Conservation (phyloP, 192 early-diverging fungal species). For the Coemansia sp. region DNA sequence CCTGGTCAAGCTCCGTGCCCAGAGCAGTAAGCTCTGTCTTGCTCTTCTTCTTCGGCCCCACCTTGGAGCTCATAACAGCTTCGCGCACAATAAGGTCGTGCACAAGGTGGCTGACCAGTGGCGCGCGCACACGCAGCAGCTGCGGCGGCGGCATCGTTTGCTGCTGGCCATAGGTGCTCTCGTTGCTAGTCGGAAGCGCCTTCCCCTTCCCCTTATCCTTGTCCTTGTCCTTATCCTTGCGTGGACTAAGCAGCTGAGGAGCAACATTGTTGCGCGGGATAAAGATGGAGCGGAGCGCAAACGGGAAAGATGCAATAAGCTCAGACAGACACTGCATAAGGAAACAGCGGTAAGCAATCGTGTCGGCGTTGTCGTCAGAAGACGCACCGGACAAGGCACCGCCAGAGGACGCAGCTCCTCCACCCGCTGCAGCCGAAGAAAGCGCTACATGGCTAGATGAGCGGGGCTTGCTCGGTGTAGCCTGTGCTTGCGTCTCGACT, state of each 20-base stretch:
- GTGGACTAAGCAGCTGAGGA: slow-evolving; percentile 25
- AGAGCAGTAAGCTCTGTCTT: slow-evolving; percentile 15
- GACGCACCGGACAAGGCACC: not conserved
- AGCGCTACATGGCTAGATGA: slow-evolving; percentile 16
- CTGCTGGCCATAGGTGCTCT: slow-evolving; percentile 11
- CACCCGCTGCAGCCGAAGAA: slow-evolving; percentile 9
- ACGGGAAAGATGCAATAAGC: slow-evolving; percentile 81
- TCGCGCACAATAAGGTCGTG: slow-evolving; percentile 54
- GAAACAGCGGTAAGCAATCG: slow-evolving; percentile 67
- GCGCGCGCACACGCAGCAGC: slow-evolving; percentile 36
- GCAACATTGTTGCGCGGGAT: slow-evolving; percentile 27
- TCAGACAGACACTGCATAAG: slow-evolving; percentile 86
- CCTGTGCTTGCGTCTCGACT: not conserved
- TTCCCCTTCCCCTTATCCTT: slow-evolving; percentile 45
- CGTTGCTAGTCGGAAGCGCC: slow-evolving; percentile 6
- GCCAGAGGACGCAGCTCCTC: no score
- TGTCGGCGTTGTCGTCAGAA: slow-evolving; percentile 38
- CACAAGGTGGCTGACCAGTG: slow-evolving; percentile 50
- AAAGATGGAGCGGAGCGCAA: slow-evolving; percentile 44
- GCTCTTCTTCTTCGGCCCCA: slow-evolving; percentile 21
- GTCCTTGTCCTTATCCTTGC: slow-evolving; percentile 45
- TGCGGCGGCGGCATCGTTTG: slow-evolving; percentile 11
- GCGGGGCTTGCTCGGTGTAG: slow-evolving; percentile 29
- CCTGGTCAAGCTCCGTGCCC: slow-evolving; percentile 40
- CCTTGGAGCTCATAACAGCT: slow-evolving; percentile 29